A percentile compares a stretch with the other conserved stretches of the same genome.
Evolutionary conservation across 2,329 filamentous ascomycete species (phyloP).

Genomic region (Penicillium vulpinum): DNA sequence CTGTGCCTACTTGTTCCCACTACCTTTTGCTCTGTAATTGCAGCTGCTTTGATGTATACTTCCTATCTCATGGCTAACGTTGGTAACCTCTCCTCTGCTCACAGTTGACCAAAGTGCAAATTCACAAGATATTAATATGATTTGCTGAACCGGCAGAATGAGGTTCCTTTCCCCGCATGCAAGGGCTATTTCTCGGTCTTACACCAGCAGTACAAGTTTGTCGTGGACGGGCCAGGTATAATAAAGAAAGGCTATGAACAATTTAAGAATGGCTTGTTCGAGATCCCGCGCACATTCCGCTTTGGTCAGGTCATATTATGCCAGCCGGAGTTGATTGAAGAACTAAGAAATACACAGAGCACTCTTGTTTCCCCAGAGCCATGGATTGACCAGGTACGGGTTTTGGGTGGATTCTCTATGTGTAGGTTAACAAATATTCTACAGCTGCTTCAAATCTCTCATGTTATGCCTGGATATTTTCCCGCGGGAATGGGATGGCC

Average conservation of each 20-base stretch:
- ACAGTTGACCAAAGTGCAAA: neutral
- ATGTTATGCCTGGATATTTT: slow-evolving; percentile 37
- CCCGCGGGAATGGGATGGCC: slow-evolving; percentile 21
- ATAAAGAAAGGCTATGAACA: slow-evolving; percentile 19
- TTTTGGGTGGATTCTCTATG: neutral
- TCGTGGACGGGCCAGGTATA: slow-evolving; percentile 18
- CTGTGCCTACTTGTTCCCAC: neutral
- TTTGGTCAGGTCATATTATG: slow-evolving; percentile 23
- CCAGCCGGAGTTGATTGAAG: slow-evolving; percentile 21
- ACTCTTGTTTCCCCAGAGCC: slow-evolving; percentile 21
- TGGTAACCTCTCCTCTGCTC: neutral
- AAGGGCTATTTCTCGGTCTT: slow-evolving; percentile 12
- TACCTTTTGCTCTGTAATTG: neutral
- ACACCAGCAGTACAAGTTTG: slow-evolving; percentile 22
- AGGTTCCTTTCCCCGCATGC: slow-evolving; percentile 10
- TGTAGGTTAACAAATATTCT: neutral
- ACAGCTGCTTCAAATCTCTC: slow-evolving; percentile 33
- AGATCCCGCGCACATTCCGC: slow-evolving; percentile 25
- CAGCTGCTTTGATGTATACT: slow-evolving; percentile 9
- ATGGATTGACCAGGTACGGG: slow-evolving; percentile 25
- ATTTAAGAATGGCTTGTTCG: slow-evolving; percentile 19
- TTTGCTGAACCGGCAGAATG: neutral
- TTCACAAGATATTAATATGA: neutral
- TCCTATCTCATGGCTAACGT: slow-evolving; percentile 19
- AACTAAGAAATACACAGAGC: slow-evolving; percentile 16